phyloP scores from a whole-genome alignment of 2,329 filamentous ascomycete genomes.

The Cryphonectria japonica region DNA sequence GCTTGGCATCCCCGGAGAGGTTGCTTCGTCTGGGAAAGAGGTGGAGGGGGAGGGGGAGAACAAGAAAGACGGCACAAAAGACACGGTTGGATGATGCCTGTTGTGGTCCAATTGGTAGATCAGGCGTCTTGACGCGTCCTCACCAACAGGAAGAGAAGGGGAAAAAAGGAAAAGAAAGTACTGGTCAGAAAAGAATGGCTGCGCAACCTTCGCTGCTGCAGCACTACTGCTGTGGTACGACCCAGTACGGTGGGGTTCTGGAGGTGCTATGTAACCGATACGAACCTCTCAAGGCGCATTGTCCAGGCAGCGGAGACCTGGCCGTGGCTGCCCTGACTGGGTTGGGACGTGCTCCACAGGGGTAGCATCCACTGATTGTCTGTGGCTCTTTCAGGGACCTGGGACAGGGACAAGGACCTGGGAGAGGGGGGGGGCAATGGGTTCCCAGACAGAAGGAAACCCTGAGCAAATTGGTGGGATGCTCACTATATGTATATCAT shows the following conservation, averaged over 20 bases:
- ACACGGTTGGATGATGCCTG: neutral
- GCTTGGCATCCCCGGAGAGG: neutral
- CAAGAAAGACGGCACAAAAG: no score
- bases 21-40: neutral
- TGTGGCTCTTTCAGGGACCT: constrained; percentile 14
- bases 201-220: neutral
- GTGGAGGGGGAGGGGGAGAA: no score
- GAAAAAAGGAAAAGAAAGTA: no score
- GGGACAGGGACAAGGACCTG: neutral
- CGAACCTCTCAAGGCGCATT: constrained; percentile 4
- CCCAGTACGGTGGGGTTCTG: neutral
- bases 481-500: neutral
- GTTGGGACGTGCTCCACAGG: neutral
- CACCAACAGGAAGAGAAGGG: neutral
- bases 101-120: neutral
- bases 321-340: neutral
- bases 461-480: constrained; percentile 6
- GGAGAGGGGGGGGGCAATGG: neutral
- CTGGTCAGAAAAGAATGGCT: neutral
- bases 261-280: constrained; percentile 5
- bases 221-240: neutral
- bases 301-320: constrained; percentile 4
- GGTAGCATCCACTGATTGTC: constrained; percentile 13
- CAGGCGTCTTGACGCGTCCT: constrained; percentile 2
- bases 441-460: constrained; percentile 2